These are phyloP conservation scores for Corynascus novoguineensis DNA, from an alignment of 495 filamentous ascomycete genomes.

Conservation along the genomic window DNA sequence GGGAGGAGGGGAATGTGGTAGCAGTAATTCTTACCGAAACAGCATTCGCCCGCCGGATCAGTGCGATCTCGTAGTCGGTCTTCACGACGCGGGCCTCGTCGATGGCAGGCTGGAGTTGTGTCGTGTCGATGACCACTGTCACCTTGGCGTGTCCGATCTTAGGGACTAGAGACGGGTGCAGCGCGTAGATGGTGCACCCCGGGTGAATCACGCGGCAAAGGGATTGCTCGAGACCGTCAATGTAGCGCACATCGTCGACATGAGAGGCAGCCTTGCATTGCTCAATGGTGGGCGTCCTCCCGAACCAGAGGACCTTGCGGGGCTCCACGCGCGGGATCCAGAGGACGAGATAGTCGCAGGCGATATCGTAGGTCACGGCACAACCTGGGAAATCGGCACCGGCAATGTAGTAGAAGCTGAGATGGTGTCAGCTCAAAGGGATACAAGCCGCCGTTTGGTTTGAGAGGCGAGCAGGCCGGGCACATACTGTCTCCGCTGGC, in stretches of 20 bases:
- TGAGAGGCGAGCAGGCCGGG: not conserved
- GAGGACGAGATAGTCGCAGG: slow-evolving; percentile 50
- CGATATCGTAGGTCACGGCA: slow-evolving; percentile 58
- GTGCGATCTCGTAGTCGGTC: slow-evolving; percentile 68
- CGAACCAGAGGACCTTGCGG: slow-evolving; percentile 55
- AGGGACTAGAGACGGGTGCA: slow-evolving; percentile 40
- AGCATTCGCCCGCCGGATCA: slow-evolving; percentile 72
- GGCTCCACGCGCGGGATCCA: slow-evolving; percentile 57
- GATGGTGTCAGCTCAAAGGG: not conserved
- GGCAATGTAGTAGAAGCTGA: slow-evolving; percentile 61
- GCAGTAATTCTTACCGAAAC: slow-evolving; percentile 45
- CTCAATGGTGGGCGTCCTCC: slow-evolving; percentile 46
- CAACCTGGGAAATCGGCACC: slow-evolving; percentile 58
- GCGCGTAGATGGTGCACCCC: slow-evolving; percentile 37
- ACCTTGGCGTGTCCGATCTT: slow-evolving; percentile 32
- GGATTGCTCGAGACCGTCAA: slow-evolving; percentile 31
- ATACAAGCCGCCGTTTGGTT: not conserved
- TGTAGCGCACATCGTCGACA: slow-evolving; percentile 48
- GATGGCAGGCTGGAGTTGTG: slow-evolving; percentile 58
- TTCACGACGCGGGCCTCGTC: slow-evolving; percentile 71
- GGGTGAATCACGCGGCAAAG: slow-evolving; percentile 27
- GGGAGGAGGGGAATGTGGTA: not conserved
- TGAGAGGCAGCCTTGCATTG: slow-evolving; percentile 48
- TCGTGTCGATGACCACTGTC: slow-evolving; percentile 37
- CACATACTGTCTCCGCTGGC: slow-evolving; percentile 57